These are phyloP conservation scores for Cicer bijugum DNA, from an alignment of 306 rosid species.

Conservation along the genomic window DNA sequence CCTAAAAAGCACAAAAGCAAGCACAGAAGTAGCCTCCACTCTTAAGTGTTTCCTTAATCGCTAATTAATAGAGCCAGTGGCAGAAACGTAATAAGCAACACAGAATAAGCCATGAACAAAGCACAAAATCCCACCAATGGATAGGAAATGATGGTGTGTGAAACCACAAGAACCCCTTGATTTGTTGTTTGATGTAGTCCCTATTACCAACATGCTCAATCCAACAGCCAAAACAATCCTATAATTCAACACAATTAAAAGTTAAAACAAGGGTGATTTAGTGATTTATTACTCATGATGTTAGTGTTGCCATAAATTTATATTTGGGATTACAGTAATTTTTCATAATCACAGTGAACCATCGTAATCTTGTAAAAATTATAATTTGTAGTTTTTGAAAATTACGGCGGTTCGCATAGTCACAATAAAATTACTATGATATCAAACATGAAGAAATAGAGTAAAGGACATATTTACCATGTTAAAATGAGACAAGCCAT, in stretches of 20 bases:
- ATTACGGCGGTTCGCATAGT: no score
- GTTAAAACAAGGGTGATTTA: neutral
- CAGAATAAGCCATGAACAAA: constrained; percentile 84
- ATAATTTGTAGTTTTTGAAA: no score
- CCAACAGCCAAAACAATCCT: constrained; percentile 85
- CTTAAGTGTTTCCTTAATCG: constrained; percentile 44
- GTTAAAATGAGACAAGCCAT: constrained; percentile 79
- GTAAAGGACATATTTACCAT: constrained; percentile 57
- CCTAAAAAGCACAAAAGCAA: constrained; percentile 47
- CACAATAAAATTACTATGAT: no score
- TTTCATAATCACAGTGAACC: no score
- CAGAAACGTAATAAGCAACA: constrained; percentile 75
- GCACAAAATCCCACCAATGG: constrained; percentile 89
- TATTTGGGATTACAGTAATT: no score
- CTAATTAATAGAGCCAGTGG: constrained; percentile 61
- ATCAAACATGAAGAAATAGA: no score
- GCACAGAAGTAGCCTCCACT: constrained; percentile 39
- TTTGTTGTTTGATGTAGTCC: constrained; percentile 75
- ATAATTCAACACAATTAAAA: constrained; percentile 24
- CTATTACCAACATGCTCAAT: constrained; percentile 86
- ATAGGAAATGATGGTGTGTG: constrained; percentile 91
- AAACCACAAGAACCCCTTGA: constrained; percentile 84
- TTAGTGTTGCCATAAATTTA: neutral
- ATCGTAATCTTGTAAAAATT: no score
- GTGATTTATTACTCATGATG: neutral